Evolutionary conservation across 164 flowering plant species (phyloP).

Genomic region (Magnolia changhungtana): DNA sequence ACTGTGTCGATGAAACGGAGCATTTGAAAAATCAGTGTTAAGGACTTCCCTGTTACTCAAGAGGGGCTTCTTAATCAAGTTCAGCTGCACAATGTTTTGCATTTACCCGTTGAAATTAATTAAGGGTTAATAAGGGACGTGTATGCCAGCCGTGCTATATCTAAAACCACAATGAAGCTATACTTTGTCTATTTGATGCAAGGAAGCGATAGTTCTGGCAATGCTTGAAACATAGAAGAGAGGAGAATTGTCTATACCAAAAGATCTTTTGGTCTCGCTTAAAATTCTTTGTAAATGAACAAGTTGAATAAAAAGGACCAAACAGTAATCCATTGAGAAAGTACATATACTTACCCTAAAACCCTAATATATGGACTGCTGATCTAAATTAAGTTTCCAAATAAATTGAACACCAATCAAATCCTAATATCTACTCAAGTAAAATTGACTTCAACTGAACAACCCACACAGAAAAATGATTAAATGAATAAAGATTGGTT

Average conservation of each 20-base stretch:
- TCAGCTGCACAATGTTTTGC: conserved; percentile 3
- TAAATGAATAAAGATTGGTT: too few species aligned
- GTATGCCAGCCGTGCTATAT: not conserved
- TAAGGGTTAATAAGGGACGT: not conserved
- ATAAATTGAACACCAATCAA: not conserved
- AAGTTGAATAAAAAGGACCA: not conserved
- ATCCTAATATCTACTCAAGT: too few species aligned
- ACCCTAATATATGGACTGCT: not conserved
- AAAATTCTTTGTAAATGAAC: too few species aligned
- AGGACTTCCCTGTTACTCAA: not conserved
- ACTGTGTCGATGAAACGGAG: not conserved
- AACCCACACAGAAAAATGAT: not conserved
- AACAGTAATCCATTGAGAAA: not conserved
- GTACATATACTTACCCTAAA: not conserved
- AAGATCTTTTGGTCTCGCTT: not conserved
- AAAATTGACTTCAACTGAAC: not conserved
- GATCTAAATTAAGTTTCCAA: not conserved
- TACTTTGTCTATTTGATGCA: not conserved
- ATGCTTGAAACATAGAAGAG: not conserved
- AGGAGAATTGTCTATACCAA: not conserved
- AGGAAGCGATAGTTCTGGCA: not conserved
- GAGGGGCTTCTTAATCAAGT: not conserved
- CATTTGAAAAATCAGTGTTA: not conserved
- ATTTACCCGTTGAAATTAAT: not conserved
- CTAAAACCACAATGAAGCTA: not conserved